Conservation (phyloP, 352 stramenopile genomes). For the Aphanomyces euteiches region DNA sequence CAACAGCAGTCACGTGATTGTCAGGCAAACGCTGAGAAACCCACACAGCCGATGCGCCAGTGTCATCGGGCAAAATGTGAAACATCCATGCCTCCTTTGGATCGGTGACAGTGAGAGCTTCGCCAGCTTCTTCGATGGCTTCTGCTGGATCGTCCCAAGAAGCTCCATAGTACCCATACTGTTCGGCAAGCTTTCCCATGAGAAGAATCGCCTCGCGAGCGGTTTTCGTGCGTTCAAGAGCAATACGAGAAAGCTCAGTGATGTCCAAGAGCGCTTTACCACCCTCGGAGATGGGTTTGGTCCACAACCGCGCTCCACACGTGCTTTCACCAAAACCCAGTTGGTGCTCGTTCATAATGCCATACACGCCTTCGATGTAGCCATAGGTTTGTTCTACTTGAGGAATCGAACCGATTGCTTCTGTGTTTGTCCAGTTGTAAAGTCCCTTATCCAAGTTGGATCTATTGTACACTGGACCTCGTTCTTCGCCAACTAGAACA, state of each 20-base stretch:
- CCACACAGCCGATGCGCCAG: constrained; percentile 88
- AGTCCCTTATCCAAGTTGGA: constrained; percentile 64
- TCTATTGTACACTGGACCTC: constrained; percentile 52
- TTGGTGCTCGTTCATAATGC: constrained; percentile 82
- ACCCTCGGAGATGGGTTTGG: constrained; percentile 55
- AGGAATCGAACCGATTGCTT: constrained; percentile 62
- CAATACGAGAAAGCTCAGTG: constrained; percentile 80
- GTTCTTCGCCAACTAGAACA: constrained; percentile 36
- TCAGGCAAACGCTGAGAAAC: constrained; percentile 88
- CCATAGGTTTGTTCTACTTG: constrained; percentile 62
- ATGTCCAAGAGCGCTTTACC: constrained; percentile 89
- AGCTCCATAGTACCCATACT: constrained; percentile 92
- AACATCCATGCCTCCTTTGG: constrained; percentile 92
- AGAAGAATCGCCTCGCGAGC: constrained; percentile 79
- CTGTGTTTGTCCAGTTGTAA: constrained; percentile 61
- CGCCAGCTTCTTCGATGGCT: constrained; percentile 55
- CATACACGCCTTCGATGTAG: constrained; percentile 77
- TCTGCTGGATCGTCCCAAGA: constrained; percentile 63
- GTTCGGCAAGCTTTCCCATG: constrained; percentile 91
- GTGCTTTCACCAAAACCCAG: constrained; percentile 81
- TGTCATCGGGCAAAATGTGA: constrained; percentile 93
- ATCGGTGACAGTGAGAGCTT: constrained; percentile 92
- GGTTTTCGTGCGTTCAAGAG: constrained; percentile 77
- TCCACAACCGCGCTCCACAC: constrained; percentile 59
- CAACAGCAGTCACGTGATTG: constrained; percentile 77